Evolutionary conservation across 495 filamentous ascomycete genomes (phyloP), one percentile per base, ranked within the genome.

Genomic region (Neurospora hispaniola): DNA sequence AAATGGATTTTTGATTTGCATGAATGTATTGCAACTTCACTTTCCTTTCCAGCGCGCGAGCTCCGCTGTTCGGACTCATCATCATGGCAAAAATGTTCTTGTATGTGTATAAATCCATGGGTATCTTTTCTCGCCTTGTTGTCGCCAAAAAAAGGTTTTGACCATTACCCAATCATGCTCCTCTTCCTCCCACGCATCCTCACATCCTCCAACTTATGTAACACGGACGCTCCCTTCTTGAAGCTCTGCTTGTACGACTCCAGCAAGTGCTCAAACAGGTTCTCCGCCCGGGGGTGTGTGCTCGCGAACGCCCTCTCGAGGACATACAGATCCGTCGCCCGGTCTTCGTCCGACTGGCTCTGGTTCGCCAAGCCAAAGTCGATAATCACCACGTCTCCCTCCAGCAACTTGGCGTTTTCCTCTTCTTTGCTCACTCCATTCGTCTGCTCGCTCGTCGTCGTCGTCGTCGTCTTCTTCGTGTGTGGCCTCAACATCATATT

Each of bases 261-360:
- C 39, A 92, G 87, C 70, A 86, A 78, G 72, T 84, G 83, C 16
- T 83, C 82, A 79, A 98, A 98, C 72, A 95, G 81, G 23, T 78
- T 83, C 82, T 98, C 95, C 9, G 93, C 92, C 72, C 88, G 87
- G 4, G 96, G 94, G 86, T 99, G 96, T 72, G 96, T 98, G 74
- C 93, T 97, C 42, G 88, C 92, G 84, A 98, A 97, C n/a, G 96
- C 96, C 46, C 96, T 84, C 84, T 99, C 96, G 72, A 99, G 85
- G 35, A 99, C 96, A 82, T 99, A 99, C 68, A 99, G 80, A 86
- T 99, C 96, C 27, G 98, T 96, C 5, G 96, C 96, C 71, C 93
- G 87, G 79, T 99, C 96, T 82, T 99, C 96, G 71, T 97, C 94
- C 75, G 90, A 89, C n/a, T 86, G 78, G 74, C 89, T 92, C 81